Evolutionary conservation across 164 flowering plant genomes (phyloP), one percentile per base, ranked within the genome.

Genomic region (Piper betle): DNA sequence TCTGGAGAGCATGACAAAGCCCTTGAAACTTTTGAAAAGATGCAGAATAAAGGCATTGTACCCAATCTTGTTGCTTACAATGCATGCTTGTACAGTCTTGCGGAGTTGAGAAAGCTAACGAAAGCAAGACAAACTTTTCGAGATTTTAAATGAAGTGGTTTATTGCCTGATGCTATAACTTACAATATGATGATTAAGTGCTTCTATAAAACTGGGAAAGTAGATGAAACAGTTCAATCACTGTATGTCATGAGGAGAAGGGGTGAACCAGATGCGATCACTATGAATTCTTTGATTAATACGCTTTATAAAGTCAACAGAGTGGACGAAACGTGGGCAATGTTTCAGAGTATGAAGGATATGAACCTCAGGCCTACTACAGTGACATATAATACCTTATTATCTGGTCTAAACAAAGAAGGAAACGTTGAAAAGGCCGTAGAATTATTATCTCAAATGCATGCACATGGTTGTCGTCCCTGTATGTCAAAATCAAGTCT

Each of bases 181-280:
- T 93, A 89, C 71, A 86, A 80, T 75, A 84, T 84, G 85, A 90
- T 93, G 98, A 87, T 93, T 81, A 89, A 82, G 70, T 93, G 96
- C 72, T 86, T 83, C 58, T 79, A 81, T 60, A 83, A 84, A 61
- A 80, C 74, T 1, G 94, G 96, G 60, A 74, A 77, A 68, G 74
- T 86, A 37, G 98, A 93, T 70, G 87, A 82, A 71, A 92, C 94
- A 50, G 66, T 87, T 18, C 68, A 77, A 62, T 77, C 90, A 53
- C 74, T 90, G 15, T 64, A 64, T 39, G 81, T 83, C 69, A 93
- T 93, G 98, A 64, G 60, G 54, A 72, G 69, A 55, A 69, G 60
- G 64, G 82, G 85, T 67, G 74, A 79, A 58, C 86, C 82, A 17
- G 94, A 86, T 73, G 92, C 76, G 41, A 76, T 76, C 16, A 73